Conservation (phyloP, 306 rosid genomes). For the Inga laurina region DNA sequence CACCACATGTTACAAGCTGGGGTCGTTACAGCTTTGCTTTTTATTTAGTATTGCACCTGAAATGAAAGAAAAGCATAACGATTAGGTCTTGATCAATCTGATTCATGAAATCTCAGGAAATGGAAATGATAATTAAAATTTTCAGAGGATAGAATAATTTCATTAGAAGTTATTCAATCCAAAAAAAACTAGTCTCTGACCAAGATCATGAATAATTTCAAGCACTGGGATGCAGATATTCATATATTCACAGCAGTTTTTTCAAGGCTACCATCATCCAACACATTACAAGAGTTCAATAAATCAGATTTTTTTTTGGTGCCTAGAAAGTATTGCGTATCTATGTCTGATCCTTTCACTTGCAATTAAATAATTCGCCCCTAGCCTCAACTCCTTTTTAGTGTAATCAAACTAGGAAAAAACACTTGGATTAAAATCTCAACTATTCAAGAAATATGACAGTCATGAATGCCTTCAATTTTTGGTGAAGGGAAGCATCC, state of each 20-base stretch:
- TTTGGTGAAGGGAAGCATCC: constrained; percentile 75
- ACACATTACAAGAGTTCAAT: constrained; percentile 32
- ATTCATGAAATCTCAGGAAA: too few species aligned
- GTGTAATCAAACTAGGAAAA: constrained; percentile 21
- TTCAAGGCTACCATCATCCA: constrained; percentile 90
- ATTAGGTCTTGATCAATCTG: too few species aligned
- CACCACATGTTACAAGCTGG: too few species aligned
- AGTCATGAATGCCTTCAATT: constrained; percentile 90
- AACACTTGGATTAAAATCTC: constrained; percentile 32
- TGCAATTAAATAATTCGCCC: constrained; percentile 13
- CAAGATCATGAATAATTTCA: constrained; percentile 22
- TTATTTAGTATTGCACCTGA: too few species aligned
- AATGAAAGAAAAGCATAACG: constrained; percentile 46
- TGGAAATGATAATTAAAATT: too few species aligned
- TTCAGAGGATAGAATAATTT: too few species aligned
- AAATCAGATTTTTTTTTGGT: background rate
- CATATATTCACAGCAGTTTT: constrained; percentile 65
- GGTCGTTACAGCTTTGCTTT: too few species aligned
- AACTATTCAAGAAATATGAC: constrained; percentile 85
- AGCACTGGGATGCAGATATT: constrained; percentile 26
- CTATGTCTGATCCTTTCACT: constrained; percentile 2
- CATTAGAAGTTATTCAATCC: constrained; percentile 14
- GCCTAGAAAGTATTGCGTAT: background rate
- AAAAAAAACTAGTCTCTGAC: constrained; percentile 1
- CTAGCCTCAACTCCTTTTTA: background rate